Conservation (phyloP, 2,329 filamentous ascomycete genomes). For the Phoma sp. region DNA sequence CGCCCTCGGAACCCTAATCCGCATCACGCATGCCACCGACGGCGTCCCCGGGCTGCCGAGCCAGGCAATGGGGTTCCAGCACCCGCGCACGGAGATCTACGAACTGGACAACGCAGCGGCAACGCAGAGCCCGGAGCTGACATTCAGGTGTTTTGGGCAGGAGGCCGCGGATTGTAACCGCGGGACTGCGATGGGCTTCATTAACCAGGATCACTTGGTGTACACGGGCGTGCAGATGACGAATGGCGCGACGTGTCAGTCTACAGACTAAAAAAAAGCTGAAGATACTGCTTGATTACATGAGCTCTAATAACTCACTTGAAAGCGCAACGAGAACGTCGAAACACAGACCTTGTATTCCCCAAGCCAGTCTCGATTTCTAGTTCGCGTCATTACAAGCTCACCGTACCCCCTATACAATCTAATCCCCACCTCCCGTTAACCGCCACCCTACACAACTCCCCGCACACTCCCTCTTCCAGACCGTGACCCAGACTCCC, state of each 20-base stretch:
- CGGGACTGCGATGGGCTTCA: conserved; percentile 11
- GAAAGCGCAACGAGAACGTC: too few species aligned
- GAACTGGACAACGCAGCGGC: conserved; percentile 9
- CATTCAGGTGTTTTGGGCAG: conserved; percentile 25
- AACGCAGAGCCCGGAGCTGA: conserved; percentile 13
- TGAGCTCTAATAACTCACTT: too few species aligned
- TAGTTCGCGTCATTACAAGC: too few species aligned
- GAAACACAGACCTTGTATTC: too few species aligned
- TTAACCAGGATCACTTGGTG: conserved; percentile 20
- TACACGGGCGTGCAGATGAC: conserved; percentile 23
- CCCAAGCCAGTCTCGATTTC: too few species aligned
- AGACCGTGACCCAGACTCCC: too few species aligned
- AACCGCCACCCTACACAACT: too few species aligned
- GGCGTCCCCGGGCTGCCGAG: conserved; percentile 71
- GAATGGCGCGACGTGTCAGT: not conserved
- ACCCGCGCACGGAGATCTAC: conserved; percentile 71
- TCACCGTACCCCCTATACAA: too few species aligned
- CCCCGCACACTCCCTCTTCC: too few species aligned
- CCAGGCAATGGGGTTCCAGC: conserved; percentile 64
- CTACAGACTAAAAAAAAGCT: too few species aligned
- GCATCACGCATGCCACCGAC: conserved; percentile 70
- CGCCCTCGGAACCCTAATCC: conserved; percentile 60
- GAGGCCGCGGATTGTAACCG: conserved; percentile 23
- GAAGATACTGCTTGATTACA: too few species aligned
- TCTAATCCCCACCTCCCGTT: too few species aligned